phyloP scores from a whole-genome alignment of 2,329 filamentous ascomycete genomes.

The Ceratocystiopsis minuta region DNA sequence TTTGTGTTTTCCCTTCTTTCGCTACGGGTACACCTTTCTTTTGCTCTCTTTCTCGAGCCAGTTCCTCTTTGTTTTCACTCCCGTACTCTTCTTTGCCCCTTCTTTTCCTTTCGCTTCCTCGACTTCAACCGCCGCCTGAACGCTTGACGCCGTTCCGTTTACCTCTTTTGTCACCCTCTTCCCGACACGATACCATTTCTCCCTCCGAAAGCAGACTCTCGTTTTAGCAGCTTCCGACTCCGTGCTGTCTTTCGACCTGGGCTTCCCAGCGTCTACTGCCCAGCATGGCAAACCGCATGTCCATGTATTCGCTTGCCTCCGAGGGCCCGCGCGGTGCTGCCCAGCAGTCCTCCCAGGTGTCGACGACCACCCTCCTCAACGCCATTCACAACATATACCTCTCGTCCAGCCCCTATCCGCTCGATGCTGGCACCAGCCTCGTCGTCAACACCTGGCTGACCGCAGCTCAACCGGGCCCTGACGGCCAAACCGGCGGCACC shows the following conservation, averaged over 20 bases:
- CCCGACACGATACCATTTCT: too few relatives aligned
- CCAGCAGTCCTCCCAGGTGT: constrained; percentile 62
- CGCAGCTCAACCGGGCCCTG: constrained; percentile 48
- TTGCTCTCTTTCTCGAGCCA: not conserved
- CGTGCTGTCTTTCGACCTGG: not conserved
- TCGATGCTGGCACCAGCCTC: constrained; percentile 79
- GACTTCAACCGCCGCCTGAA: not conserved
- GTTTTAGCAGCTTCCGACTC: too few relatives aligned
- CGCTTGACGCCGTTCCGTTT: not conserved
- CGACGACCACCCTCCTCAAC: constrained; percentile 84
- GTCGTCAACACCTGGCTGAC: constrained; percentile 95
- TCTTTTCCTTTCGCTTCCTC: not conserved
- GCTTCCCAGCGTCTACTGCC: constrained; percentile 3
- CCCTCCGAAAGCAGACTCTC: constrained; percentile 7
- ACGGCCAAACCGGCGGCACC: constrained; percentile 55
- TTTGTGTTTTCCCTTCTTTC: constrained; percentile 3
- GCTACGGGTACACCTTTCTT: not conserved
- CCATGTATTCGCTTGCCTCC: constrained; percentile 50
- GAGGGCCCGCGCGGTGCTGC: constrained; percentile 40
- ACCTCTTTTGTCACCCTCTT: not conserved
- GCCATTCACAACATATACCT: constrained; percentile 79
- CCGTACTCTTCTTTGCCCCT: not conserved
- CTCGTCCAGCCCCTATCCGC: constrained; percentile 60
- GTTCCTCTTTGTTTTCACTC: constrained; percentile 1
- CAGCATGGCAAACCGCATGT: constrained; percentile 45